Evolutionary conservation across 768 basidiomycete genomes (phyloP).

Genomic region (Tephrocybe sp.): DNA sequence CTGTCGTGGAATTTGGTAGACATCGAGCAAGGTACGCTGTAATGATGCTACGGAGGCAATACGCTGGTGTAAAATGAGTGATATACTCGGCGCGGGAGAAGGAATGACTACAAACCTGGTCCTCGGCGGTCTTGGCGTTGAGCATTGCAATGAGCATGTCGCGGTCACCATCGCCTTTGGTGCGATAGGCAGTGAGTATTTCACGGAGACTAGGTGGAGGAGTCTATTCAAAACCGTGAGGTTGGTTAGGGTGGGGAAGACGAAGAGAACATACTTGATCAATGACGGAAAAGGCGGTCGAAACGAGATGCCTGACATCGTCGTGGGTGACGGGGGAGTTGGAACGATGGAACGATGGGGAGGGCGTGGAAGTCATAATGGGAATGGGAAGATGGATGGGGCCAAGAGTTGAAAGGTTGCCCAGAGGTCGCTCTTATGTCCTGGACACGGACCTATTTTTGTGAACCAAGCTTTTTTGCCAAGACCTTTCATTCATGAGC

Average conservation of each 20-base stretch:
- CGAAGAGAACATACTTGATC: constrained; percentile 36
- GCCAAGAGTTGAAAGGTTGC: constrained; percentile 39
- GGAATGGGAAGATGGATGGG: constrained; percentile 31
- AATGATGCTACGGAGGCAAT: constrained; percentile 69
- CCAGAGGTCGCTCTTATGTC: constrained; percentile 46
- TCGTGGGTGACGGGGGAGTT: constrained; percentile 23
- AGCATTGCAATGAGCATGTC: constrained; percentile 91
- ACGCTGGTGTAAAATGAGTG: constrained; percentile 43
- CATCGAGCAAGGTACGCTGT: constrained; percentile 70
- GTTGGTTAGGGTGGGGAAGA: not conserved
- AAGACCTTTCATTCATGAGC: constrained; percentile 36
- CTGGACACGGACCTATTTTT: constrained; percentile 46
- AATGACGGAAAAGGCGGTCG: constrained; percentile 38
- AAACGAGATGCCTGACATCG: constrained; percentile 35
- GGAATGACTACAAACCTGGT: too few relatives aligned
- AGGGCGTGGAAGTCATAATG: constrained; percentile 35
- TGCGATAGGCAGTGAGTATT: constrained; percentile 81
- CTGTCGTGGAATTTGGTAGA: constrained; percentile 39
- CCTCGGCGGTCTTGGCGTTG: constrained; percentile 90
- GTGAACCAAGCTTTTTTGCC: constrained; percentile 48
- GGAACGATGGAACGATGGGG: constrained; percentile 29
- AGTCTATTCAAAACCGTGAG: constrained; percentile 39
- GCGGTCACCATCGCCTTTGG: constrained; percentile 88
- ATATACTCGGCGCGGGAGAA: too few relatives aligned
- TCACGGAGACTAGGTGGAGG: constrained; percentile 83